phyloP scores from a whole-genome alignment of 73 alveolate species.

The Tetrahymena malaccensis region DNA sequence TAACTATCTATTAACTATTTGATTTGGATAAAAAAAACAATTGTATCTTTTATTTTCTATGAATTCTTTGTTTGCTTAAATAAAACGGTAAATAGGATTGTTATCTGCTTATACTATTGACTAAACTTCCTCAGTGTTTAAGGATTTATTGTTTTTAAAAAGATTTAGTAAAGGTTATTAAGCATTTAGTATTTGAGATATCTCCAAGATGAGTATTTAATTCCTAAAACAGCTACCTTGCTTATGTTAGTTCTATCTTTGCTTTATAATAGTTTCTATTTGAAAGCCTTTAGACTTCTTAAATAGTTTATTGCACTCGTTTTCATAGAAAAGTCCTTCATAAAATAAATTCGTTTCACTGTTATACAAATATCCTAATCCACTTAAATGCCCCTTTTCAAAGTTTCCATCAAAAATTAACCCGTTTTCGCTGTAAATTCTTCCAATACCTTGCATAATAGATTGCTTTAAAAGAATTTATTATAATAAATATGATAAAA shows the following conservation, averaged over 20 bases:
- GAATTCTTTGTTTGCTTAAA: not conserved
- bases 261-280: not conserved
- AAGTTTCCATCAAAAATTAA: not conserved
- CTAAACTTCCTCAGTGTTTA: not conserved
- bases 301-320: not conserved
- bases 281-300: not conserved
- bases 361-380: not conserved
- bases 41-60: not conserved
- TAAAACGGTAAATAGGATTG: not conserved
- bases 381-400: not conserved
- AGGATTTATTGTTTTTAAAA: not conserved
- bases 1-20: not conserved
- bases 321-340: not conserved
- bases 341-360: not conserved
- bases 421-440: not conserved
- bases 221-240: not conserved
- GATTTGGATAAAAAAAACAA: not conserved
- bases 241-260: not conserved
- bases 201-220: not conserved
- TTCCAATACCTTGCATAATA: not conserved
- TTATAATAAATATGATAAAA: no score
- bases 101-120: not conserved
- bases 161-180: not conserved
- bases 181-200: not conserved
- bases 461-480: not conserved